Conservation (phyloP, 2,329 filamentous ascomycete genomes). For the Arthrobotrys conoides region DNA sequence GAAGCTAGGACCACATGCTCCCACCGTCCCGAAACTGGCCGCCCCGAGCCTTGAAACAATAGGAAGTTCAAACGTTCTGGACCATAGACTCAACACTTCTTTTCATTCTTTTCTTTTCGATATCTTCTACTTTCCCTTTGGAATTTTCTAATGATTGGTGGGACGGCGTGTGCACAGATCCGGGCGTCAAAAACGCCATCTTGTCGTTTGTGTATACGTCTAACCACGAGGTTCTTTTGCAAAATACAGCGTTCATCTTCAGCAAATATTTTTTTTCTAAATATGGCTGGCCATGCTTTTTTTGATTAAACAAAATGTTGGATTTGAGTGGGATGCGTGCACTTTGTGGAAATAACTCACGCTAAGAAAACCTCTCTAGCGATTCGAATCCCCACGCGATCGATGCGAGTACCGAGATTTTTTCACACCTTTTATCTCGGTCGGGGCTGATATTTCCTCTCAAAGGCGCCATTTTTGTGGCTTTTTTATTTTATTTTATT, state of each 20-base stretch:
- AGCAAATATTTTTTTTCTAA: conserved; percentile 1
- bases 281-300: background rate
- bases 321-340: conserved; percentile 19
- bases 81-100: conserved; percentile 13
- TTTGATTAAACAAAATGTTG: background rate
- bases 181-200: conserved; percentile 24
- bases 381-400: conserved; percentile 4
- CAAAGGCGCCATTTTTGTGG: conserved; percentile 20
- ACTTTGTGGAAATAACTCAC: conserved; percentile 18
- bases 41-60: conserved; percentile 5
- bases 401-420: background rate
- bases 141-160: background rate
- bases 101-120: background rate
- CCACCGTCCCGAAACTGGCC: conserved; percentile 2
- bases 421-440: background rate
- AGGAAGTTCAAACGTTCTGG: background rate
- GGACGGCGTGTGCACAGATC: conserved; percentile 12
- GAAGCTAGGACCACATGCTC: conserved; percentile 1
- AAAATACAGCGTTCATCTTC: too few relatives aligned
- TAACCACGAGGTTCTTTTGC: background rate
- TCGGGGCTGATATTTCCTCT: conserved; percentile 1
- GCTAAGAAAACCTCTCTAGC: background rate
- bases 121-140: background rate
- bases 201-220: background rate
- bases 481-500: background rate